Percentiles rank a stretch among this genome's conserved stretches.
Evolutionary conservation across 495 filamentous ascomycete species (phyloP).

Genomic region (Monascus purpureus): DNA sequence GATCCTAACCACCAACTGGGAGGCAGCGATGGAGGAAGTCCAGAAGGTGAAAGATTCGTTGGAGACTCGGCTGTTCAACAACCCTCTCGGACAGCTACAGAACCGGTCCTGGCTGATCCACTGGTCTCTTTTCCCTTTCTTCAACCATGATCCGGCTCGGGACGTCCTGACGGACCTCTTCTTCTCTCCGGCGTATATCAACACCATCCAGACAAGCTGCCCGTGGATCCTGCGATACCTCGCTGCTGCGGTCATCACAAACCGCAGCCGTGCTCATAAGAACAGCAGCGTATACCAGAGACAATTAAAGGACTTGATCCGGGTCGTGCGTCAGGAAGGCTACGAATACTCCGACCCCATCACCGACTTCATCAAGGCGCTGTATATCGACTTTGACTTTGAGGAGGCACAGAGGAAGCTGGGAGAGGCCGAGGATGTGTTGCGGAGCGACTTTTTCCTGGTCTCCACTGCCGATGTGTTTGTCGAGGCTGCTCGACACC

Average conservation of each 20-base stretch:
- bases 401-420: slow-evolving; percentile 94
- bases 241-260: slow-evolving; percentile 88
- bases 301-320: slow-evolving; percentile 91
- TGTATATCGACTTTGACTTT: slow-evolving; percentile 97
- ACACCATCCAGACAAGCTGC: slow-evolving; percentile 96
- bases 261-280: slow-evolving; percentile 71
- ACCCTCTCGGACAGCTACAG: slow-evolving; percentile 82
- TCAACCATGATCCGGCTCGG: slow-evolving; percentile 87
- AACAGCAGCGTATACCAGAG: slow-evolving; percentile 77
- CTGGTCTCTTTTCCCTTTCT: slow-evolving; percentile 97
- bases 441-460: slow-evolving; percentile 92
- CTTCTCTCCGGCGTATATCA: slow-evolving; percentile 93
- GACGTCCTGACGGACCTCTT: slow-evolving; percentile 87
- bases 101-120: slow-evolving; percentile 95
- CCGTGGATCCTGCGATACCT: slow-evolving; percentile 96
- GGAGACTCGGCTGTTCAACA: slow-evolving; percentile 84
- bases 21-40: slow-evolving; percentile 88
- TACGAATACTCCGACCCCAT: slow-evolving; percentile 97
- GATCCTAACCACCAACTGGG: slow-evolving; percentile 88
- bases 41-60: slow-evolving; percentile 86
- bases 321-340: slow-evolving; percentile 86
- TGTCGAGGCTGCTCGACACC: slow-evolving; percentile 83
- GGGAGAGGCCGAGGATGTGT: slow-evolving; percentile 76
- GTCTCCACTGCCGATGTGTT: slow-evolving; percentile 72
- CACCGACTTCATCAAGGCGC: slow-evolving; percentile 88